These are phyloP conservation scores for Penicillium glabrum DNA, from an alignment of 2,329 filamentous ascomycete species.

Conservation along the genomic window DNA sequence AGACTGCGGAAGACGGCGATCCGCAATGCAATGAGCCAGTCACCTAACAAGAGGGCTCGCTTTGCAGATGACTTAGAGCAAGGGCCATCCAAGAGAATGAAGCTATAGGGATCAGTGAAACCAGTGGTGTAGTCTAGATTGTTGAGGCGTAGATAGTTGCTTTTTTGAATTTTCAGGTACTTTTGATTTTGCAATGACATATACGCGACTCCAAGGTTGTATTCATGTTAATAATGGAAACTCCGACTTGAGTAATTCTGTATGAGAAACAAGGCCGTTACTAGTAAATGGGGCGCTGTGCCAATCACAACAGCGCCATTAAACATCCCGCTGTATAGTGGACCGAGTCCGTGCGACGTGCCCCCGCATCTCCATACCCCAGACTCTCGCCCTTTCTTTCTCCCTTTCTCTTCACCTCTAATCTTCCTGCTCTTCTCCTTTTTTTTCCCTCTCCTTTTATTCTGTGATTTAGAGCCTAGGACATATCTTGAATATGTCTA, in stretches of 20 bases:
- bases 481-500: too few relatives aligned
- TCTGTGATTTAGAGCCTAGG: not conserved
- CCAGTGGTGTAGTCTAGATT: not conserved
- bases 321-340: not conserved
- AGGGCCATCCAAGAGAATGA: not conserved
- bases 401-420: not conserved
- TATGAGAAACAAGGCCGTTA: constrained; percentile 1
- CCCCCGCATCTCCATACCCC: constrained; percentile 11
- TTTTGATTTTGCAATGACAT: not conserved
- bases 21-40: not conserved
- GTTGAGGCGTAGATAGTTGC: not conserved
- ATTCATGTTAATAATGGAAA: not conserved
- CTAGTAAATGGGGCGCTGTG: not conserved
- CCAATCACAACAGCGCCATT: constrained; percentile 15
- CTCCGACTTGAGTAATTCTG: not conserved
- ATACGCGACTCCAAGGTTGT: not conserved
- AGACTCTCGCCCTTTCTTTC: constrained; percentile 4
- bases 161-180: not conserved
- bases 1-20: not conserved
- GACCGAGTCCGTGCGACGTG: not conserved
- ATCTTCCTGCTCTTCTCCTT: not conserved
- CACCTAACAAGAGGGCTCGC: not conserved
- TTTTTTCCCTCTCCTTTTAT: not conserved
- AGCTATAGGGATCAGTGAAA: not conserved
- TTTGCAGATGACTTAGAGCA: not conserved